Conservation (phyloP, 805 yeast genomes). For the Peterozyma xylosa region DNA sequence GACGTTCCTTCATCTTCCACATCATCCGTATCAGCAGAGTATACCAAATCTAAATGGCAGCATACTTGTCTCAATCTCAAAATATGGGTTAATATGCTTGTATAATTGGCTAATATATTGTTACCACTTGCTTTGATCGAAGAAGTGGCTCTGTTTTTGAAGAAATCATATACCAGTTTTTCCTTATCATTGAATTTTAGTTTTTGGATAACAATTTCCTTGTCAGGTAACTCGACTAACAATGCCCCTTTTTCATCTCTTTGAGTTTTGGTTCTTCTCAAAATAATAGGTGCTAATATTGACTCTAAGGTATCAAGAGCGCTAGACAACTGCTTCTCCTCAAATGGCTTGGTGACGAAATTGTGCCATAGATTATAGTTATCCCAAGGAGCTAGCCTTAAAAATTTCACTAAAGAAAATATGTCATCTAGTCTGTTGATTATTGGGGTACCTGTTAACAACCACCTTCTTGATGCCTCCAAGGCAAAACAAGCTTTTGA, state of each 20-base stretch:
- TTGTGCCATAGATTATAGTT: constrained; percentile 82
- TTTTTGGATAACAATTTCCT: constrained; percentile 62
- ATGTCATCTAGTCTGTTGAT: constrained; percentile 84
- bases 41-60: constrained; percentile 70
- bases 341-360: constrained; percentile 79
- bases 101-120: constrained; percentile 60
- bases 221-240: constrained; percentile 69
- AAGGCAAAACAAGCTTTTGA: constrained; percentile 70
- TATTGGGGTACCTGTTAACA: constrained; percentile 89
- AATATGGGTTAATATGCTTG: constrained; percentile 76
- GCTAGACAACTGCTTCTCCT: constrained; percentile 56
- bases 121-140: constrained; percentile 55
- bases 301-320: constrained; percentile 83
- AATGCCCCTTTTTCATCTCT: constrained; percentile 65
- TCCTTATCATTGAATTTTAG: constrained; percentile 64
- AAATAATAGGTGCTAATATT: constrained; percentile 71
- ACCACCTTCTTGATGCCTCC: constrained; percentile 67
- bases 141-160: constrained; percentile 57
- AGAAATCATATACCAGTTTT: constrained; percentile 54
- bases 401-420: constrained; percentile 65
- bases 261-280: constrained; percentile 85
- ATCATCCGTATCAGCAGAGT: constrained; percentile 39
- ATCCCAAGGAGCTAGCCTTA: constrained; percentile 85
- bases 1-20: constrained; percentile 29
- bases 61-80: constrained; percentile 81